These are phyloP conservation scores for Quercus mongolica DNA, from an alignment of 306 rosid genomes.

Conservation along the genomic window DNA sequence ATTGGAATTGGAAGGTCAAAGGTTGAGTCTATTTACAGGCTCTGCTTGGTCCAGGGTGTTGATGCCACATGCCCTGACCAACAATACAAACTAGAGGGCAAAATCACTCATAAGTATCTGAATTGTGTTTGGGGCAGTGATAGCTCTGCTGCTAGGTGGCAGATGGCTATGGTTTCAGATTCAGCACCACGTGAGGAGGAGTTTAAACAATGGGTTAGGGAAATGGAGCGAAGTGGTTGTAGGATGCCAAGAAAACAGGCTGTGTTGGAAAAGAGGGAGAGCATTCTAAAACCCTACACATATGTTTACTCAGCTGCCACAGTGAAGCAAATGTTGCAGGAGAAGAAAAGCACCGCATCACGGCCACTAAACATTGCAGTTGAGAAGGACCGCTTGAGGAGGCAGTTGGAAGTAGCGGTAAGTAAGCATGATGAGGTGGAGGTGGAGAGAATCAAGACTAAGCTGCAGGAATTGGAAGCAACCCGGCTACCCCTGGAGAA, in stretches of 20 bases:
- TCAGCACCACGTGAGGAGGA: conserved; percentile 76
- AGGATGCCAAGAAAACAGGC: conserved; percentile 68
- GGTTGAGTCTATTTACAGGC: conserved; percentile 72
- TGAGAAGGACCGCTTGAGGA: conserved; percentile 87
- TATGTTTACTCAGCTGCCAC: conserved; percentile 89
- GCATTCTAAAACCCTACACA: conserved; percentile 56
- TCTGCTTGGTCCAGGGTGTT: conserved; percentile 84
- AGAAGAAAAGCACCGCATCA: conserved; percentile 72
- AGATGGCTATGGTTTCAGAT: conserved; percentile 96
- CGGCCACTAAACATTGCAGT: conserved; percentile 86
- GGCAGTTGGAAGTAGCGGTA: conserved; percentile 64
- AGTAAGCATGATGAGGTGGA: conserved; percentile 57
- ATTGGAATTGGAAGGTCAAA: conserved; percentile 94
- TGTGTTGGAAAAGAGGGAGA: conserved; percentile 56
- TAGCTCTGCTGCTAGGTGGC: conserved; percentile 90
- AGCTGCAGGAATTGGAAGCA: conserved; percentile 71
- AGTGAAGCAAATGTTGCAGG: conserved; percentile 87
- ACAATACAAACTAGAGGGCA: conserved; percentile 74
- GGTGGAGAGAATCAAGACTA: conserved; percentile 60
- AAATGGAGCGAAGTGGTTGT: conserved; percentile 78
- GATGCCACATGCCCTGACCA: conserved; percentile 78
- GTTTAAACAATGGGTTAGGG: conserved; percentile 84
- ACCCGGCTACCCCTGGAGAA: conserved; percentile 42
- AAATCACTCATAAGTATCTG: conserved; percentile 72
- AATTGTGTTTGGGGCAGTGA: conserved; percentile 95